Percentiles rank a stretch among this genome's conserved stretches.
phyloP scores from a whole-genome alignment of 805 yeast species.

The Yarrowia alimentaria region DNA sequence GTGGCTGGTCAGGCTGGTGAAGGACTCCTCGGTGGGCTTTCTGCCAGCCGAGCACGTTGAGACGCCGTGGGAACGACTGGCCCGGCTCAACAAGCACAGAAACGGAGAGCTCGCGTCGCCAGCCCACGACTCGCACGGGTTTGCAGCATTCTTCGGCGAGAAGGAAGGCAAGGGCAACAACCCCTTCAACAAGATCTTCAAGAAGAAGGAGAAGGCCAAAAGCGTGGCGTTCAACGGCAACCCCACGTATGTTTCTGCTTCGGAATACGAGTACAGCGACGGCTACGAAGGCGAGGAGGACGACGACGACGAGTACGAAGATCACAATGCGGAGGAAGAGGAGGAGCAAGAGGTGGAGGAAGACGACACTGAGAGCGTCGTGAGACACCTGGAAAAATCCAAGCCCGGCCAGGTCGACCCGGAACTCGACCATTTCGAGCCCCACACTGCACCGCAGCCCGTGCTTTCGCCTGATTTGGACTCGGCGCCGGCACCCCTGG shows the following conservation, averaged over 20 bases:
- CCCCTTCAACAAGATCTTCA: conserved; percentile 25
- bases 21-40: conserved; percentile 77
- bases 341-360: conserved; percentile 20
- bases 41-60: conserved; percentile 96
- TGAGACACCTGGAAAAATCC: conserved; percentile 1
- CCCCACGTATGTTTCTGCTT: conserved; percentile 34
- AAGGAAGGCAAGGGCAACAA: conserved; percentile 29
- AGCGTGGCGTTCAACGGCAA: conserved; percentile 32
- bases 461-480: conserved; percentile 25
- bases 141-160: conserved; percentile 27
- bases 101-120: conserved; percentile 57
- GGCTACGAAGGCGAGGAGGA: conserved; percentile 33
- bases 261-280: conserved; percentile 35
- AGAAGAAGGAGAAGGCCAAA: conserved; percentile 28
- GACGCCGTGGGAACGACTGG: conserved; percentile 85
- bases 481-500: conserved; percentile 19
- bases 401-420: conserved; percentile 10
- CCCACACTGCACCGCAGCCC: conserved; percentile 13
- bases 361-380: conserved; percentile 6
- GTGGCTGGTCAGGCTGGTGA: conserved; percentile 77
- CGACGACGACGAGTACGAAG: conserved; percentile 29
- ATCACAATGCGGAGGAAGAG: conserved; percentile 25
- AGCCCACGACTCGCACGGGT: conserved; percentile 23
- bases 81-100: conserved; percentile 87
- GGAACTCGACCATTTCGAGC: background rate